Evolutionary conservation across 2,329 filamentous ascomycete species (phyloP).

Genomic region (Rutstroemia sydowiana): DNA sequence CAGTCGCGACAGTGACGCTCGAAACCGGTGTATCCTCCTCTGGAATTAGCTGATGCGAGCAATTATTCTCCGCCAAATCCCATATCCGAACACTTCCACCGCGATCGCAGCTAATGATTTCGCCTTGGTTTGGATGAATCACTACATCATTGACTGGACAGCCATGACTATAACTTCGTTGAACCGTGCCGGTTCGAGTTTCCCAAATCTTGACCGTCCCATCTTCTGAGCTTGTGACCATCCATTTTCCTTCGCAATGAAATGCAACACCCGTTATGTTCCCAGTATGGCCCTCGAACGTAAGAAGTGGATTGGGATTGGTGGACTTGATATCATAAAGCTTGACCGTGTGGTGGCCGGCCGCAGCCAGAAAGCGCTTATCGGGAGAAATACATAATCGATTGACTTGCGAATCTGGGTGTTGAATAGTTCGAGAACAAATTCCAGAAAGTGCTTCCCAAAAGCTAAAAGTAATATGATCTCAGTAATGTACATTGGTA

Average conservation of each 20-base stretch:
- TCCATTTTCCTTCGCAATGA: slow-evolving; percentile 99
- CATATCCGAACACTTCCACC: slow-evolving; percentile 89
- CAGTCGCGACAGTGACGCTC: slow-evolving; percentile 91
- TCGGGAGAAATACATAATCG: slow-evolving; percentile 96
- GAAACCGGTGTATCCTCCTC: slow-evolving; percentile 92
- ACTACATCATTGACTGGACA: slow-evolving; percentile 93
- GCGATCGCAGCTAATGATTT: slow-evolving; percentile 93
- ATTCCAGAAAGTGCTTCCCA: slow-evolving; percentile 98
- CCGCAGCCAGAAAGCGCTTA: slow-evolving; percentile 81
- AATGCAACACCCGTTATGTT: slow-evolving; percentile 97
- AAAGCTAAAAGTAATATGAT: slow-evolving; percentile 53
- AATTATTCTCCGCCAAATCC: slow-evolving; percentile 96
- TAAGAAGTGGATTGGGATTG: slow-evolving; percentile 89
- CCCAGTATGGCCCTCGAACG: slow-evolving; percentile 90
- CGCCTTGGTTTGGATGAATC: slow-evolving; percentile 98
- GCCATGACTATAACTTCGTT: slow-evolving; percentile 88
- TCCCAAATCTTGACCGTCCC: slow-evolving; percentile 43
- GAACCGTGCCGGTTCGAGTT: slow-evolving; percentile 44
- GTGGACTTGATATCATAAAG: slow-evolving; percentile 98
- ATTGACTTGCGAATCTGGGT: slow-evolving; percentile 97
- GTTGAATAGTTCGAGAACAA: slow-evolving; percentile 94
- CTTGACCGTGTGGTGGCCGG: slow-evolving; percentile 78
- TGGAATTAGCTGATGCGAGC: slow-evolving; percentile 90
- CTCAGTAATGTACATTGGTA: slow-evolving; percentile 10
- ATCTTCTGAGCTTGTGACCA: slow-evolving; percentile 97